Evolutionary conservation across 2,329 filamentous ascomycete genomes (phyloP), one percentile per base, ranked within the genome.

Genomic region (Colletotrichum scovillei): DNA sequence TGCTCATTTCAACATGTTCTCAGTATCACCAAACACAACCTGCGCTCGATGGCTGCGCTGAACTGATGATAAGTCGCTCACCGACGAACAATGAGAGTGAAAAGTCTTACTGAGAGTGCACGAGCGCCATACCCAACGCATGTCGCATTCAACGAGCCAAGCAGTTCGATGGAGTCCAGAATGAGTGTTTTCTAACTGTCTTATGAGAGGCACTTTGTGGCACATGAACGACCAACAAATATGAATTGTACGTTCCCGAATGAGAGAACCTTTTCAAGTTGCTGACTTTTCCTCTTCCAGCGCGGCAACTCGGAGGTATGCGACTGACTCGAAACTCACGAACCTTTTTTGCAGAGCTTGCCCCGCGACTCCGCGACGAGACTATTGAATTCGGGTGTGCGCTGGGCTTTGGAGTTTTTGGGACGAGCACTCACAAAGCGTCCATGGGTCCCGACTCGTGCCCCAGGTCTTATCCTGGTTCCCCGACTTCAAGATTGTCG

Each of bases 401-500:
- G 16, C 38, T 32, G 59, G 59, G 59, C 38, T 22, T 19, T 22
- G 12, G 52, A 38, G 22, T 22, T 30, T 35, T 57, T 30, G 52
- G 42, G 63, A 49, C 26, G 53, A 53, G 62, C 62, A 22, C 49
- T 71, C 56, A 32, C 35, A 60, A 57, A 62, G 55, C 32, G 49
- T 49, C 57, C 14, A 60, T 56, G 26, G 32, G 19, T 26, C 59
- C 60, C 66, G 70, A 70, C 59, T 73, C 70, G 69, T 64, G 66
- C 28, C 8, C 19, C 38, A 55, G 49, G 49, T 19, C 14, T 55
- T 22, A 16, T 30, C 26, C 59, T 38, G 66, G 46, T 26, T 19
- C 55, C 14, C 64, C 14, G 26, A 26, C 64, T 49, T 67, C 35
- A 11, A 14, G 26, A 49, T 42, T 42, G 55, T n/a, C 35, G 46